phyloP scores from a whole-genome alignment of 176 grass and related monocot genomes.

The Saccharum officinarum region DNA sequence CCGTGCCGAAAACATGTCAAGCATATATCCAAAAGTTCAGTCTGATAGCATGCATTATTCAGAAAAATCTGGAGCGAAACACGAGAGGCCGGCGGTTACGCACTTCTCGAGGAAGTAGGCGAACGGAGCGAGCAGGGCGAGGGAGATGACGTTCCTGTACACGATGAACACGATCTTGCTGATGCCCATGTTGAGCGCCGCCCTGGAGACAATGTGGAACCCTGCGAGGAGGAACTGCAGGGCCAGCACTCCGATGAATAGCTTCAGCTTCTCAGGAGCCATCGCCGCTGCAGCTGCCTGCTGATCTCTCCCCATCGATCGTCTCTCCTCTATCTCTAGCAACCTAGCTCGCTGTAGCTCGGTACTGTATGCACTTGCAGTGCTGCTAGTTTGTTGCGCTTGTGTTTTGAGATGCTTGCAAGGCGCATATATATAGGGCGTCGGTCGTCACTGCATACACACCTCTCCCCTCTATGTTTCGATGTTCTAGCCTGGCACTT shows the following conservation, averaged over 20 bases:
- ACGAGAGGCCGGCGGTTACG: neutral
- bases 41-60: neutral
- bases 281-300: constrained; percentile 24
- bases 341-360: constrained; percentile 11
- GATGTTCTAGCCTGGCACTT: constrained; percentile 23
- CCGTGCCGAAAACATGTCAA: neutral
- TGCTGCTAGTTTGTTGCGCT: neutral
- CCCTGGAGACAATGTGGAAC: constrained; percentile 82
- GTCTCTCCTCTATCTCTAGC: constrained; percentile 17
- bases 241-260: constrained; percentile 63
- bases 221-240: constrained; percentile 83
- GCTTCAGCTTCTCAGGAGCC: constrained; percentile 72
- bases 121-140: constrained; percentile 82
- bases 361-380: neutral
- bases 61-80: neutral
- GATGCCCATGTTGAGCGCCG: constrained; percentile 91
- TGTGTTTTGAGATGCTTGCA: constrained; percentile 14
- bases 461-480: neutral
- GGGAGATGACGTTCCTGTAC: constrained; percentile 89
- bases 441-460: neutral
- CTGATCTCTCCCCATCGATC: constrained; percentile 30
- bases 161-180: constrained; percentile 93
- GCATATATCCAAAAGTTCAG: neutral
- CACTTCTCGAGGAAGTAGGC: constrained; percentile 99
- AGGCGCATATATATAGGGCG: constrained; percentile 27